These are phyloP conservation scores for Trypanosoma congolense DNA, from an alignment of 208 protist species.

Conservation along the genomic window DNA sequence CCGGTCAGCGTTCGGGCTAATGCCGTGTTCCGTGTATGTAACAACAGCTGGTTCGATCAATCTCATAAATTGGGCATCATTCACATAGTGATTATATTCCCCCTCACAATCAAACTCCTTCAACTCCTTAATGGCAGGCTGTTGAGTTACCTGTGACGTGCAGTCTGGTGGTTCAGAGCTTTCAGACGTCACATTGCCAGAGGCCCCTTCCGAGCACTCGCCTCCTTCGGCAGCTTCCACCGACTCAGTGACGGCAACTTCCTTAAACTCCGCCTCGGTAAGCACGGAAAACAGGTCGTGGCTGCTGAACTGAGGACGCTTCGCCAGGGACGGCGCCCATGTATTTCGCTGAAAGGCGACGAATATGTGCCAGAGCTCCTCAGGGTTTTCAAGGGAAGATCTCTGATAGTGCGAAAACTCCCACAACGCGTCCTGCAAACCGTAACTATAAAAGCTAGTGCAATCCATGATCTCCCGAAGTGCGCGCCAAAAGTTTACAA, in stretches of 20 bases:
- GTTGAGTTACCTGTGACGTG: too few species aligned
- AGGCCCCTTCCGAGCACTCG: background rate
- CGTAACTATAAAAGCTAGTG: constrained; percentile 22
- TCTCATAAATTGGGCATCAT: too few species aligned
- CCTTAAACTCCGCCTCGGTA: constrained; percentile 36
- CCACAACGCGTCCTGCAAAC: constrained; percentile 16
- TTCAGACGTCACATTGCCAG: background rate
- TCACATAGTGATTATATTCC: too few species aligned
- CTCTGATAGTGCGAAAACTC: constrained; percentile 8
- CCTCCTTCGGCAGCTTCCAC: background rate
- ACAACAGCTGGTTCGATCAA: too few species aligned
- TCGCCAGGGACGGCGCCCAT: constrained; percentile 31
- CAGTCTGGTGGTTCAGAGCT: too few species aligned
- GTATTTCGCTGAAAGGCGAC: constrained; percentile 28
- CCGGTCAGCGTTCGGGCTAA: too few species aligned
- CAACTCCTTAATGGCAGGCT: background rate
- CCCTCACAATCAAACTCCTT: constrained; percentile 2
- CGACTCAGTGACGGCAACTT: background rate
- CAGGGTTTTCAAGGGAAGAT: constrained; percentile 1
- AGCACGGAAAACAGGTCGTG: constrained; percentile 40
- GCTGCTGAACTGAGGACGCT: constrained; percentile 66
- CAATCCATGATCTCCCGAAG: constrained; percentile 10
- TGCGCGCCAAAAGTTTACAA: background rate
- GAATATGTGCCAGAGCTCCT: constrained; percentile 35
- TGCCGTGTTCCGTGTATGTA: too few species aligned